These are phyloP conservation scores for Stropharia rugosoannulata DNA, from an alignment of 768 basidiomycete species.

Conservation along the genomic window DNA sequence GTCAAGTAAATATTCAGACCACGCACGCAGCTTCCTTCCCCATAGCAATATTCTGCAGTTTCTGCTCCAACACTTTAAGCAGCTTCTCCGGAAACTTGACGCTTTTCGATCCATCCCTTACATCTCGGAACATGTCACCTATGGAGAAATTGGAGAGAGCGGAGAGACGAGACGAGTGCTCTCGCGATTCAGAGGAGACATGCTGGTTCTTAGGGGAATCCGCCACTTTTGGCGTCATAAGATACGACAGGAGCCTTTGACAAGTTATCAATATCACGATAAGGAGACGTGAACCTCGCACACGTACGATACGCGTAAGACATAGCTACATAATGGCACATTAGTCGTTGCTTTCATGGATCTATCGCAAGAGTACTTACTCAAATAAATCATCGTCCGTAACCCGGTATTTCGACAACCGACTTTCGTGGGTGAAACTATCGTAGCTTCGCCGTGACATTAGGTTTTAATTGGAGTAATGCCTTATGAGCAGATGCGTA, in stretches of 20 bases:
- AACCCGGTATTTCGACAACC: conserved; percentile 73
- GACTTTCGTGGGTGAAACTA: conserved; percentile 68
- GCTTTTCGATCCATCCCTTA: conserved; percentile 74
- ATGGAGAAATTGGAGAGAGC: conserved; percentile 69
- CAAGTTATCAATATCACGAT: conserved; percentile 13
- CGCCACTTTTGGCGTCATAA: conserved; percentile 59
- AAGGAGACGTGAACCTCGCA: conserved; percentile 9
- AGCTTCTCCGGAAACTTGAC: conserved; percentile 95
- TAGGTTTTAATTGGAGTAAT: conserved; percentile 1
- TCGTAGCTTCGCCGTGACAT: conserved; percentile 81
- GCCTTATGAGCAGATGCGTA: not conserved
- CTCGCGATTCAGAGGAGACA: conserved; percentile 48
- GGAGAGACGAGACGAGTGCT: conserved; percentile 67
- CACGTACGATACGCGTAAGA: conserved; percentile 80
- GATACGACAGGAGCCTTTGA: conserved; percentile 67
- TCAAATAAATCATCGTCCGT: conserved; percentile 86
- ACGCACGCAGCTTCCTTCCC: conserved; percentile 88
- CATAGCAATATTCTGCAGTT: conserved; percentile 90
- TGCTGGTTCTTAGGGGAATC: conserved; percentile 30
- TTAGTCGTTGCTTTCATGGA: not conserved
- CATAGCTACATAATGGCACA: conserved; percentile 51
- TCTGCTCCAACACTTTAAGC: conserved; percentile 86
- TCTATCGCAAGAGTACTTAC: conserved; percentile 38
- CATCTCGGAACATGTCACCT: conserved; percentile 80
- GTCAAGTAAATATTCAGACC: not conserved